phyloP scores from a whole-genome alignment of 768 basidiomycete species.

The Boletus pseudo-olivaceus region DNA sequence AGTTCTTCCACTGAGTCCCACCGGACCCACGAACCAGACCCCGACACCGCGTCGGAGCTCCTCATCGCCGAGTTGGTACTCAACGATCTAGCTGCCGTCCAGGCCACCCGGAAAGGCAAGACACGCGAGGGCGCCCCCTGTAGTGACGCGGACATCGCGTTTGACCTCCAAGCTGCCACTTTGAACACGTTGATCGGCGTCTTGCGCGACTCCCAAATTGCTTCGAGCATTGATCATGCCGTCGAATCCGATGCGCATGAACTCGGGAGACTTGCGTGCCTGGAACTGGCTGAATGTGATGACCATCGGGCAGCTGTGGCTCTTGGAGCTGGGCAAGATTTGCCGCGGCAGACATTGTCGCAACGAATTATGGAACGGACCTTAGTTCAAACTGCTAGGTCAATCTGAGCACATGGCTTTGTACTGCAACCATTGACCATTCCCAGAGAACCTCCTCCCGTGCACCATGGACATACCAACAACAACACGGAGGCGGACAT shows the following conservation, averaged over 20 bases:
- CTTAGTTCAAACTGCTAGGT: conserved; percentile 2
- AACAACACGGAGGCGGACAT: background rate
- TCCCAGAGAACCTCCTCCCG: conserved; percentile 1
- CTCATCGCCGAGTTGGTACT: conserved; percentile 41
- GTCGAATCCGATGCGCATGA: conserved; percentile 34
- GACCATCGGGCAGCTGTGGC: conserved; percentile 43
- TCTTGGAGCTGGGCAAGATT: conserved; percentile 27
- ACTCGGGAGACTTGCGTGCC: conserved; percentile 28
- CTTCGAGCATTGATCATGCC: conserved; percentile 41
- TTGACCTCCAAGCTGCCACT: conserved; percentile 39
- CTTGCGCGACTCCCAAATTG: conserved; percentile 39
- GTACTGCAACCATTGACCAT: background rate
- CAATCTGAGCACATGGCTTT: background rate
- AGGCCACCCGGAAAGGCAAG: conserved; percentile 37
- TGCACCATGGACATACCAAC: background rate
- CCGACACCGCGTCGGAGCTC: conserved; percentile 36
- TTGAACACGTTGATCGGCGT: conserved; percentile 27
- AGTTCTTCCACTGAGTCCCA: conserved; percentile 14
- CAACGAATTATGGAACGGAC: conserved; percentile 13
- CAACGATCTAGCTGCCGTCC: conserved; percentile 39
- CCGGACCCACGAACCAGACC: background rate
- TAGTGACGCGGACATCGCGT: conserved; percentile 46
- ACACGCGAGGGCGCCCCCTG: conserved; percentile 26
- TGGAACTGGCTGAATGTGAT: conserved; percentile 38
- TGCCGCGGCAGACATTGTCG: conserved; percentile 16